Conservation (phyloP, 1,284 basidiomycete genomes). For the Boletus holoroseus region DNA sequence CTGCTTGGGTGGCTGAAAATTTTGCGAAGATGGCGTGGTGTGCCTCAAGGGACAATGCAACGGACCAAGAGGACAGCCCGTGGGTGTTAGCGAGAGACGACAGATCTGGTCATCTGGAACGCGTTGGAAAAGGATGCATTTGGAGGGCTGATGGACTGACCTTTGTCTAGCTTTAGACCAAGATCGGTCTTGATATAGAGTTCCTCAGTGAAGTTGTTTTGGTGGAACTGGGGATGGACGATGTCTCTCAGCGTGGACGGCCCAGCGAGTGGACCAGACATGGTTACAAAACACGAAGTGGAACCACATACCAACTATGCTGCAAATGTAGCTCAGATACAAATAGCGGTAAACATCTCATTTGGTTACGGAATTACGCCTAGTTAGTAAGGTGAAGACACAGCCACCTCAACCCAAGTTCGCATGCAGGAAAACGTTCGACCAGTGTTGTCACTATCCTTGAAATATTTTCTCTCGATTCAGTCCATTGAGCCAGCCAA, state of each 20-base stretch:
- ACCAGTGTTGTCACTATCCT: not conserved
- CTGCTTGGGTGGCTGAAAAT: conserved; percentile 83
- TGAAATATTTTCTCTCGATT: not conserved
- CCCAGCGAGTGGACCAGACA: conserved; percentile 53
- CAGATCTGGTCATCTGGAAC: conserved; percentile 85
- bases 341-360: not conserved
- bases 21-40: conserved; percentile 76
- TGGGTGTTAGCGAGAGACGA: conserved; percentile 68
- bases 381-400: not conserved
- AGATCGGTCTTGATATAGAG: conserved; percentile 79
- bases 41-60: conserved; percentile 87
- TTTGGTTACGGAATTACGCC: not conserved
- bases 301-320: not conserved
- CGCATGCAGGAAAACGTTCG: not conserved
- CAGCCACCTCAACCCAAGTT: not conserved
- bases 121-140: not conserved
- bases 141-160: conserved; percentile 37
- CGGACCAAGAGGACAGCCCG: conserved; percentile 85
- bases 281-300: conserved; percentile 8
- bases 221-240: conserved; percentile 86
- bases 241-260: conserved; percentile 69
- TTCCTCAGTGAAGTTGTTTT: conserved; percentile 86
- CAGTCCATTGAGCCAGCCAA: conserved; percentile 4
- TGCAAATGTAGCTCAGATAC: not conserved
- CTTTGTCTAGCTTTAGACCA: conserved; percentile 88